A percentile compares a stretch with the other conserved stretches of the same genome.
These are phyloP conservation scores for Seiridium cupressi DNA, from an alignment of 2,329 filamentous ascomycete species.

Conservation along the genomic window DNA sequence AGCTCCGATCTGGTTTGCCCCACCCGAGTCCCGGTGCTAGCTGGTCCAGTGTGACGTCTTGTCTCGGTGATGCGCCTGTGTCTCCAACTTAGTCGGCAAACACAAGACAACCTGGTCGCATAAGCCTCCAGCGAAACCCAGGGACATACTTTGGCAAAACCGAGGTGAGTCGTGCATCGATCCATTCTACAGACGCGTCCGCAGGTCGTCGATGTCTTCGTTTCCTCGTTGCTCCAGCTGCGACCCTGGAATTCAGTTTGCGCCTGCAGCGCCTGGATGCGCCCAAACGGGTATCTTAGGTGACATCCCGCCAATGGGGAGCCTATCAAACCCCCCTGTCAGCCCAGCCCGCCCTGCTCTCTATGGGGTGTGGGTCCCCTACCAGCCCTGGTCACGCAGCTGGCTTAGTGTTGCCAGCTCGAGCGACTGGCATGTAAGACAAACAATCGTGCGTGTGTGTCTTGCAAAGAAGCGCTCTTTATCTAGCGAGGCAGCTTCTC, in stretches of 20 bases:
- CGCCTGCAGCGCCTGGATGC: neutral
- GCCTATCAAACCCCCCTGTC: neutral
- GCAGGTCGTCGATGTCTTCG: too few relatives aligned
- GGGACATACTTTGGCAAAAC: too few relatives aligned
- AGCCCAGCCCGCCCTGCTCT: neutral
- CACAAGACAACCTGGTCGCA: too few relatives aligned
- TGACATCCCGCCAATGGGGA: neutral
- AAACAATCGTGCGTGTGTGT: constrained; percentile 4
- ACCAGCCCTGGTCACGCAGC: neutral
- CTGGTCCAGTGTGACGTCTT: neutral
- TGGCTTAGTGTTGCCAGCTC: neutral
- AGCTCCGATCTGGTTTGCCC: neutral
- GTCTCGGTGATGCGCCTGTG: too few relatives aligned
- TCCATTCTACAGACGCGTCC: too few relatives aligned
- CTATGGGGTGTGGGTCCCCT: neutral
- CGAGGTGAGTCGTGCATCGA: too few relatives aligned
- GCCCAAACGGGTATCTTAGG: neutral
- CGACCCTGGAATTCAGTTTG: neutral
- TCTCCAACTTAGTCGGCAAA: too few relatives aligned
- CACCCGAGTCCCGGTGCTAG: neutral
- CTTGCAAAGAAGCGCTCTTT: constrained; percentile 11
- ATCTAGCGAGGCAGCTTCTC: constrained; percentile 12
- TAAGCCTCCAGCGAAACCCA: too few relatives aligned
- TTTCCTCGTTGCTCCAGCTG: too few relatives aligned
- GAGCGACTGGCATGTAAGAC: constrained; percentile 17